These are phyloP conservation scores for Ceratobasidium papillatum DNA, from an alignment of 1,284 basidiomycete genomes.

Conservation along the genomic window DNA sequence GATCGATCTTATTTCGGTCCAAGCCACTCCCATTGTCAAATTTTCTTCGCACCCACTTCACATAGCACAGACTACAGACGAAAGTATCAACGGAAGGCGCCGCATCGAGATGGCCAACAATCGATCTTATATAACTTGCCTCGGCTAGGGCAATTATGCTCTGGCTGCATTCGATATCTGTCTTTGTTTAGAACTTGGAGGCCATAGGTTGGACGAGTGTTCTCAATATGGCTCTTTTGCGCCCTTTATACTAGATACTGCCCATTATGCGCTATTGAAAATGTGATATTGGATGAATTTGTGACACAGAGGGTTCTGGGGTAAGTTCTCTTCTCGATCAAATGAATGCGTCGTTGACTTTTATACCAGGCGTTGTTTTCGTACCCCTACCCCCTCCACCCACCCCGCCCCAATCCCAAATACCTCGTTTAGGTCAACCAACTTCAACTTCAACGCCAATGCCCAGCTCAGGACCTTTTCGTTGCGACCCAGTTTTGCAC, in stretches of 20 bases:
- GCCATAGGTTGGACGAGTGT: constrained; percentile 11
- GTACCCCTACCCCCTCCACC: neutral
- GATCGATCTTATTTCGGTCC: neutral
- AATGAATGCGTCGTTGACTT: neutral
- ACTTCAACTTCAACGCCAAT: neutral
- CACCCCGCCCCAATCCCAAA: neutral
- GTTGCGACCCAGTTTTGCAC: neutral
- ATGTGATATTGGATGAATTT: constrained; percentile 30
- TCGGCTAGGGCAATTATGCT: neutral
- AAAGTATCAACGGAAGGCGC: neutral
- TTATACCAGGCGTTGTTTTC: neutral
- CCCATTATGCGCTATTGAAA: constrained; percentile 32
- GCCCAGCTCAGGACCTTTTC: neutral
- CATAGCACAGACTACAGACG: neutral
- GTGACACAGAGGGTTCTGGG: neutral
- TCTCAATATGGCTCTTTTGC: constrained; percentile 31
- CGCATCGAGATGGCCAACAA: neutral
- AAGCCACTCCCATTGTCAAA: neutral
- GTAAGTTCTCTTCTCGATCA: constrained; percentile 6
- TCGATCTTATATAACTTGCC: neutral
- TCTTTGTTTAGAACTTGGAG: constrained; percentile 13
- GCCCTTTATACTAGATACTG: constrained; percentile 26
- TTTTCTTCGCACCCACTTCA: neutral
- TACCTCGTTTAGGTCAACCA: neutral
- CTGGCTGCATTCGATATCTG: constrained; percentile 29